Conservation (phyloP, 2,329 filamentous ascomycete species). For the Ophiocordyceps camponoti-leonardi region DNA sequence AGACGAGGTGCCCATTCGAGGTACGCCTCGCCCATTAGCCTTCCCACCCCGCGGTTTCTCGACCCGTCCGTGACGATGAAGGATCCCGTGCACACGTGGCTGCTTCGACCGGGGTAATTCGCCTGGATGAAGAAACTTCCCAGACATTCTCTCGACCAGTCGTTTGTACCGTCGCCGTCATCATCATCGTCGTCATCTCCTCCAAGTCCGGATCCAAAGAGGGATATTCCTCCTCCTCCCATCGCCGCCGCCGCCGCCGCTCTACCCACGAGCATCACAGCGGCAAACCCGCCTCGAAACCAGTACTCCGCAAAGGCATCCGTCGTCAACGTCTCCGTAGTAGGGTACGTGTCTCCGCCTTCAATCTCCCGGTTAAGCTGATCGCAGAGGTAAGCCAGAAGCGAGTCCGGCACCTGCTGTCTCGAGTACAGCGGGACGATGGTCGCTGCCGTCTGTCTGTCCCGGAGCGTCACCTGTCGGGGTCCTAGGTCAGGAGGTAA, state of each 20-base stretch:
- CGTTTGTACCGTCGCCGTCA: slow-evolving; percentile 11
- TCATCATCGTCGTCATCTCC: too few relatives aligned
- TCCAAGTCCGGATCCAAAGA: too few relatives aligned
- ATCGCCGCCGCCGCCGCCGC: slow-evolving; percentile 39
- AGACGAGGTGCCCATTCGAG: slow-evolving; percentile 63
- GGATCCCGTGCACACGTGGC: slow-evolving; percentile 76
- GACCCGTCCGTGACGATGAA: slow-evolving; percentile 60
- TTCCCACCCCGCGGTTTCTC: slow-evolving; percentile 57
- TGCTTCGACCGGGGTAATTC: slow-evolving; percentile 81
- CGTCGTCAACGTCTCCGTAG: slow-evolving; percentile 60
- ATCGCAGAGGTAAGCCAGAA: slow-evolving; percentile 63
- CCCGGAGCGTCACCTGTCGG: slow-evolving; percentile 64
- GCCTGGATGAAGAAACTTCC: slow-evolving; percentile 92
- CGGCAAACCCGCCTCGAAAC: slow-evolving; percentile 82
- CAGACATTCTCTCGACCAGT: slow-evolving; percentile 69
- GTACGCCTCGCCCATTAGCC: slow-evolving; percentile 61
- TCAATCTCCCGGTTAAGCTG: slow-evolving; percentile 84
- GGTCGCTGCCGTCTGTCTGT: slow-evolving; percentile 70
- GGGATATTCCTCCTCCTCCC: slow-evolving; percentile 7
- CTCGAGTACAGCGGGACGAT: slow-evolving; percentile 68
- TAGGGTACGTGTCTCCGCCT: slow-evolving; percentile 81
- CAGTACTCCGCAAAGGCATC: slow-evolving; percentile 68
- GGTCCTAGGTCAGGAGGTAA: slow-evolving; percentile 54
- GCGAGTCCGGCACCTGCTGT: slow-evolving; percentile 54
- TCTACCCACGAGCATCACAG: slow-evolving; percentile 71